Evolutionary conservation across 148 eudicot species (phyloP).

Genomic region (Arbutus unedo): DNA sequence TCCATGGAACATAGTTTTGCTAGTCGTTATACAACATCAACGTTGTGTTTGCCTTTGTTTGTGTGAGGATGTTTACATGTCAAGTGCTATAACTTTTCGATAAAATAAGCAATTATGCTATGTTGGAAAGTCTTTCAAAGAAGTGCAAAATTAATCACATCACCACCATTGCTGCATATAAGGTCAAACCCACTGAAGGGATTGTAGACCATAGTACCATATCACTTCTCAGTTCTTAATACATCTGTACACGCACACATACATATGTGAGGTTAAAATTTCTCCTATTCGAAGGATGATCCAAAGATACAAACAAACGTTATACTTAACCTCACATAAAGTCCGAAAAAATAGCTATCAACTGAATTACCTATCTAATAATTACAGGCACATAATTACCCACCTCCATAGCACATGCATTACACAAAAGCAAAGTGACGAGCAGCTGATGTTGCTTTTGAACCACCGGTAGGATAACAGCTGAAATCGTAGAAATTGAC

Average conservation of each 20-base stretch:
- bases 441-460: slow-evolving; percentile 95
- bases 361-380: not conserved
- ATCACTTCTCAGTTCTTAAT: too few relatives aligned
- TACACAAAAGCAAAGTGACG: slow-evolving; percentile 84
- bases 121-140: not conserved
- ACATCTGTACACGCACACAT: not conserved
- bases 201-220: not conserved
- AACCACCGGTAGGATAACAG: slow-evolving; percentile 81
- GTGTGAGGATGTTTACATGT: not conserved
- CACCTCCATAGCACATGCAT: slow-evolving; percentile 99
- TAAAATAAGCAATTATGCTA: not conserved
- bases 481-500: slow-evolving; percentile 37
- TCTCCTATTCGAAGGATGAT: not conserved
- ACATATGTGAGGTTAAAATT: too few relatives aligned
- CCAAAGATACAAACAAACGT: not conserved
- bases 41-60: not conserved
- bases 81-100: not conserved
- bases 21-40: not conserved
- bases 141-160: not conserved
- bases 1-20: not conserved
- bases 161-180: not conserved
- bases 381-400: slow-evolving; percentile 10
- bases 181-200: not conserved
- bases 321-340: not conserved
- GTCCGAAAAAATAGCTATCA: not conserved